Conservation (phyloP, 1,284 basidiomycete genomes). For the Vanrija sp. region DNA sequence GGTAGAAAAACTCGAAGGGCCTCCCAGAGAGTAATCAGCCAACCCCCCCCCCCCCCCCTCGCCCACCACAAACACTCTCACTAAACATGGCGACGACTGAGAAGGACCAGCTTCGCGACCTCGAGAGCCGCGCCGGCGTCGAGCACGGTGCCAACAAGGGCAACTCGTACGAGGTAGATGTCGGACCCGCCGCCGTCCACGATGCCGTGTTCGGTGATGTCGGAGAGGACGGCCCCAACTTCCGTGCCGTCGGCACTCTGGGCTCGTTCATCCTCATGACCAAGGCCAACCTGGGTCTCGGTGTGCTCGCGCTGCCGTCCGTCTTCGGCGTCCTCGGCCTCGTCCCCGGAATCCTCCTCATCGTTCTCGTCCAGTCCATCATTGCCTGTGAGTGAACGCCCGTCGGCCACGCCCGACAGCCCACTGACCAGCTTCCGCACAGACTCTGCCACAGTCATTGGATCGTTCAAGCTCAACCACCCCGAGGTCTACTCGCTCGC, state of each 20-base stretch:
- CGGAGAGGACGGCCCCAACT: conserved; percentile 28
- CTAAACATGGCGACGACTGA: too few relatives aligned
- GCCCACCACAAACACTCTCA: too few relatives aligned
- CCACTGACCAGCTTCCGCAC: neutral
- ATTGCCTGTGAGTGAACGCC: conserved; percentile 32
- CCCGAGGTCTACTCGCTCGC: conserved; percentile 23
- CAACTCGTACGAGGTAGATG: conserved; percentile 11
- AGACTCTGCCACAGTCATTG: conserved; percentile 16
- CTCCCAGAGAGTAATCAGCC: too few relatives aligned
- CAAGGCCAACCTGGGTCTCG: conserved; percentile 37
- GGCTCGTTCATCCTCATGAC: conserved; percentile 26
- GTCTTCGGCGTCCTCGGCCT: conserved; percentile 32
- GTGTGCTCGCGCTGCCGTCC: conserved; percentile 36
- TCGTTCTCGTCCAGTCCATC: conserved; percentile 31
- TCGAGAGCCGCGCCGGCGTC: too few relatives aligned
- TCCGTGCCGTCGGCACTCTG: conserved; percentile 21
- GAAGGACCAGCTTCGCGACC: too few relatives aligned
- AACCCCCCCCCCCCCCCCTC: too few relatives aligned
- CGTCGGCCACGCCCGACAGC: neutral
- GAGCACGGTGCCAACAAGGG: neutral
- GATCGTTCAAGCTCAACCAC: conserved; percentile 28
- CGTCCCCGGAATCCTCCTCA: conserved; percentile 34
- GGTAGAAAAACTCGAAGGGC: too few relatives aligned
- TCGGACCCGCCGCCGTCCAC: conserved; percentile 14
- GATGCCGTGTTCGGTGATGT: conserved; percentile 35